phyloP scores from a whole-genome alignment of 306 rosid genomes.

The Cajanus cajan region DNA sequence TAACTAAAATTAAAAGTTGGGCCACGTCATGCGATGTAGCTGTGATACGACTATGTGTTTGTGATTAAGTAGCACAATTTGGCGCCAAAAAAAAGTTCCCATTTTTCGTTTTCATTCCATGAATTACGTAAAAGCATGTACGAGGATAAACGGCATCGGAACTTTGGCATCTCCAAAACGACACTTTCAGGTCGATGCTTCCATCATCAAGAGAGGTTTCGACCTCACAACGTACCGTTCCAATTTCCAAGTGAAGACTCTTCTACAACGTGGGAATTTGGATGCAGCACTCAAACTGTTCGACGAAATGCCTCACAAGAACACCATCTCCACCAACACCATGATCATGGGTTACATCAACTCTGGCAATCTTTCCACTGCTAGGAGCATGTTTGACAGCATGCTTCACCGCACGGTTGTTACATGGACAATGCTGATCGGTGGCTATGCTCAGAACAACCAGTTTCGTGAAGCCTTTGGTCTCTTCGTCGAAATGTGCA shows the following conservation, averaged over 20 bases:
- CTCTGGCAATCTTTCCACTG: slow-evolving; percentile 57
- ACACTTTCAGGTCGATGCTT: slow-evolving; percentile 48
- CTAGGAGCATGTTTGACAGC: slow-evolving; percentile 62
- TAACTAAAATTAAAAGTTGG: too few relatives aligned
- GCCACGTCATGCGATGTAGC: too few relatives aligned
- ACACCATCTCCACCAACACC: slow-evolving; percentile 62
- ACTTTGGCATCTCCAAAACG: slow-evolving; percentile 34
- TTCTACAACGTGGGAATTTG: slow-evolving; percentile 50
- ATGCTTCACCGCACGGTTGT: slow-evolving; percentile 67
- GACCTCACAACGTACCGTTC: slow-evolving; percentile 57
- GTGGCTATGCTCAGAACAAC: slow-evolving; percentile 55
- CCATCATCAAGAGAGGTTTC: slow-evolving; percentile 75
- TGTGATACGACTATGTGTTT: too few relatives aligned
- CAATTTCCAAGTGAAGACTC: slow-evolving; percentile 56
- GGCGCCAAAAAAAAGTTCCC: slow-evolving; percentile 12
- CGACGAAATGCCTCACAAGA: slow-evolving; percentile 73
- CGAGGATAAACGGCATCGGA: slow-evolving; percentile 39
- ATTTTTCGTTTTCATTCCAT: neutral
- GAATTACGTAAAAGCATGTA: slow-evolving; percentile 43
- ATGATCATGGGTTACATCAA: slow-evolving; percentile 69
- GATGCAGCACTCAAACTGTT: slow-evolving; percentile 55
- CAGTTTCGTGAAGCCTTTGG: slow-evolving; percentile 53
- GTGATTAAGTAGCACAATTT: neutral
- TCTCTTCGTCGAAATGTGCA: slow-evolving; percentile 64
- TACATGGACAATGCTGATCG: slow-evolving; percentile 85